Percentiles rank a stretch among this genome's conserved stretches.
phyloP scores from a whole-genome alignment of 345 rosid genomes.

The Aquilaria sinensis region DNA sequence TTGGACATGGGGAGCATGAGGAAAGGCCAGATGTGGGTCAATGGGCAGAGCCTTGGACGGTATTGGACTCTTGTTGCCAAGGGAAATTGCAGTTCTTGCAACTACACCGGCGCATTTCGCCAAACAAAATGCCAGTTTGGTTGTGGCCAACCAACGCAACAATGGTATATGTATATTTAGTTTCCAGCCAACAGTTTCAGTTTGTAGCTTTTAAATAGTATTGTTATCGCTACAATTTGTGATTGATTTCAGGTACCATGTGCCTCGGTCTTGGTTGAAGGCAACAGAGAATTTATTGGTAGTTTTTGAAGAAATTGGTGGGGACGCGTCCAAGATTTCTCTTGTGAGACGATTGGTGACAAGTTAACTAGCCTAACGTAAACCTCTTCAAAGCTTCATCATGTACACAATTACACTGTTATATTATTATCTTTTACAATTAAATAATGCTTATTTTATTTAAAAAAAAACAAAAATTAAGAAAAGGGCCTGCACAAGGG shows the following conservation, averaged over 20 bases:
- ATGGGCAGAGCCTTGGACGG: conserved; percentile 84
- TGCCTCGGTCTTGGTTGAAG: conserved; percentile 58
- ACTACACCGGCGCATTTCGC: conserved; percentile 66
- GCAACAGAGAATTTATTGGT: conserved; percentile 35
- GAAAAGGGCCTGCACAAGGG: too few species aligned
- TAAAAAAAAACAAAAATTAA: too few species aligned
- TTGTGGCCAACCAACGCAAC: conserved; percentile 55
- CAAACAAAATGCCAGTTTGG: conserved; percentile 58
- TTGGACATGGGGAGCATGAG: conserved; percentile 87
- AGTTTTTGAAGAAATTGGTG: conserved; percentile 53
- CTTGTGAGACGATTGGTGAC: conserved; percentile 36
- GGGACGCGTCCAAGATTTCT: conserved; percentile 39
- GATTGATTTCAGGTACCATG: conserved; percentile 46
- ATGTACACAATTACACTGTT: too few species aligned
- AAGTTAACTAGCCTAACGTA: background rate
- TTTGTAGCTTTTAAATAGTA: background rate
- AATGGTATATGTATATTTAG: conserved; percentile 28
- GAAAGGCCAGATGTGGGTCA: conserved; percentile 94
- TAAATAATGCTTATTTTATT: too few species aligned
- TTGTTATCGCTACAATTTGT: background rate
- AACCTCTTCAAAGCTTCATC: too few species aligned
- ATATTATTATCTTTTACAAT: too few species aligned
- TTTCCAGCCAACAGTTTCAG: background rate
- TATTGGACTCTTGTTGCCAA: conserved; percentile 73
- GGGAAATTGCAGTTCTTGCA: conserved; percentile 51